Base-by-base conservation (phyloP, 257 asterid genomes). In the Linderniella brevidens region DNA sequence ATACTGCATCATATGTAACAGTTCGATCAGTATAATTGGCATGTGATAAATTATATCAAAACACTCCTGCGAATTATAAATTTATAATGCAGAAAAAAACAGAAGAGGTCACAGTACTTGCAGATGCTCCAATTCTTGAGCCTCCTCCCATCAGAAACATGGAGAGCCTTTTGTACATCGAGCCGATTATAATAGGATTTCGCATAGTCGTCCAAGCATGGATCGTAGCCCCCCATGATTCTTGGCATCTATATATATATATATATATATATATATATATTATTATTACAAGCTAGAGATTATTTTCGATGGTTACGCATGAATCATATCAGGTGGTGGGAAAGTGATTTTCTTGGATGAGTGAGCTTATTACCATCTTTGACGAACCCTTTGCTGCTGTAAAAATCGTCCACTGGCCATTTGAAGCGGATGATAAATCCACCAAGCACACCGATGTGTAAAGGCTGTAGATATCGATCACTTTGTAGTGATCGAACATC, bases 81-180 rank as follows among this genome's bases (percentile, higher is more conserved):
- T 25, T n/a, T n/a, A n/a, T n/a, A n/a, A n/a, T n/a, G n/a, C n/a
- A n/a, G n/a, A n/a, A n/a, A n/a, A n/a, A n/a, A n/a, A n/a, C n/a
- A n/a, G n/a, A n/a, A n/a, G n/a, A 50, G 12, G 13, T 32, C 20
- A 19, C 35, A 41, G 66, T 81, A 86, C 96, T 86, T 86, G 97
- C 97, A 82, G 46, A 79, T 75, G 61, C 62, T 79, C 96, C 97
- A 87, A 35, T 73, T 68, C 61, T 57, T 77, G 54, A 67, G 66
- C 50, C 42, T 61, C 19, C 49, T 63, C 38, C 90, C 90, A 46
- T 72, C 80, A 11, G 55, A 49, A 46, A 13, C 92, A 51, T 86
- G 93, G 47, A 86, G 93, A 51, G 94, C 94, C 50, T 63, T 75
- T 64, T 86, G 97, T 54, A 86, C 94, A 35, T 77, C 87, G 7